Evolutionary conservation across 768 basidiomycete species (phyloP), one percentile per base, ranked within the genome.

Genomic region (Tylopilus rubrobrunneus): DNA sequence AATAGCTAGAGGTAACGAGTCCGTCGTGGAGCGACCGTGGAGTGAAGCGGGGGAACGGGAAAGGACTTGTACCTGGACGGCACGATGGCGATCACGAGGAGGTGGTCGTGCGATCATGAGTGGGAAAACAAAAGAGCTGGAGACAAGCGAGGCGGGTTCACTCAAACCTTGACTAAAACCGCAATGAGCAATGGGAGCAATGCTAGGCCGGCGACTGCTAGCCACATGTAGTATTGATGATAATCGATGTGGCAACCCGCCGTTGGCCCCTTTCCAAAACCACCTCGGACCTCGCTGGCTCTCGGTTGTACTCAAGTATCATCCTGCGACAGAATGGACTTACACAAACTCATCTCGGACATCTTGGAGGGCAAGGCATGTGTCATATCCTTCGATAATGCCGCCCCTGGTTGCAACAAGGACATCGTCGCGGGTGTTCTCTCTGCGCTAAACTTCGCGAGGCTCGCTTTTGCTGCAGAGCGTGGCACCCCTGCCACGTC

Each of bases 391-490:
- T 74, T 77, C 53, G 67, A 64, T 12, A 75, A 78, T 12, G 68
- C 74, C 12, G 74, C 76, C 43, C 74, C 80, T 37, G 70, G 72
- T 15, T 50, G 49, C 23, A 55, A 58, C 51, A 50, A 52, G 41
- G 66, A 48, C 29, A 44, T 47, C 15, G 74, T 81, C 14, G 71
- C 81, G 2, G 79, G 80, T 53, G 80, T 81, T 12, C 72, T 87
- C 23, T 83, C 81, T 5, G 79, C 79, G 2, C 65, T 86, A 44
- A 85, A 86, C 59, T 84, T 81, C 48, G 77, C 76, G 4, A 73
- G 83, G 45, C 58, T 80, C 11, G 71, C 77, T 21, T 75, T 84
- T 23, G 41, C 48, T 14, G 46, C 44, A 17, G 55, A 53, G 25
- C n/a, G 21, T 21, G 48, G 29, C 2, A 45, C 45, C 17, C 40